Conservation (phyloP, 441 rosid species). For the Mallotus japonicus region DNA sequence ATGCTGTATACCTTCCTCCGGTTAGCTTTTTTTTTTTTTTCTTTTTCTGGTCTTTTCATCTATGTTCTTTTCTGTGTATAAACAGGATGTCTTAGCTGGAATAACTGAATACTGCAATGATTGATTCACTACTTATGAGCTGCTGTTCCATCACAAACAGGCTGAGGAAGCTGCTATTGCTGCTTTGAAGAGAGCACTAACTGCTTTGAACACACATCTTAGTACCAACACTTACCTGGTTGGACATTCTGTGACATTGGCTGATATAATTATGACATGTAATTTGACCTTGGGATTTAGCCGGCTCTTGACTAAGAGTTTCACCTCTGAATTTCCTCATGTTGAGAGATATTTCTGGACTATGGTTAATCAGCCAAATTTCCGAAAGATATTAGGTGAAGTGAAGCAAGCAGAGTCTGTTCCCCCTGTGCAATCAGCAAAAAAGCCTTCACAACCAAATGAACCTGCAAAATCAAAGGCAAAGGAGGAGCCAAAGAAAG, state of each 20-base stretch:
- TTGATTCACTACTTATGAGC: background rate
- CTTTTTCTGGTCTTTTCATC: too few relatives aligned
- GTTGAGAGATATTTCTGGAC: slow-evolving; percentile 99
- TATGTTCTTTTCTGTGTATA: background rate
- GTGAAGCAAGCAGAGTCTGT: slow-evolving; percentile 68
- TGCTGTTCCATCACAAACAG: slow-evolving; percentile 24
- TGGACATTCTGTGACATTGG: slow-evolving; percentile 77
- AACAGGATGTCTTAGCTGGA: background rate
- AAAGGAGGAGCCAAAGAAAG: slow-evolving; percentile 66
- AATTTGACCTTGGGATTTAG: slow-evolving; percentile 59
- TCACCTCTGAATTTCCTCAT: slow-evolving; percentile 82
- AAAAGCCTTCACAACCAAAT: slow-evolving; percentile 58
- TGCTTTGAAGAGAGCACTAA: slow-evolving; percentile 74
- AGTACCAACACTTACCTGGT: slow-evolving; percentile 77
- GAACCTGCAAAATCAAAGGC: slow-evolving; percentile 39
- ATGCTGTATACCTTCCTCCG: slow-evolving; percentile 47
- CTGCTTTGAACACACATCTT: slow-evolving; percentile 65
- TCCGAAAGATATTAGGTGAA: slow-evolving; percentile 78
- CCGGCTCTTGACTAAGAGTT: slow-evolving; percentile 60
- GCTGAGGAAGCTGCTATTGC: slow-evolving; percentile 77
- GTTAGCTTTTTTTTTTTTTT: slow-evolving; percentile 34
- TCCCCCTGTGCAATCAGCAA: slow-evolving; percentile 39
- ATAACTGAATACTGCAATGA: too few relatives aligned
- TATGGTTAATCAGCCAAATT: slow-evolving; percentile 81
- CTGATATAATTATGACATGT: slow-evolving; percentile 74